Percentiles rank a stretch among this genome's conserved stretches.
Conservation (phyloP, 2,329 filamentous ascomycete species). For the Arthrinium phaeospermum region DNA sequence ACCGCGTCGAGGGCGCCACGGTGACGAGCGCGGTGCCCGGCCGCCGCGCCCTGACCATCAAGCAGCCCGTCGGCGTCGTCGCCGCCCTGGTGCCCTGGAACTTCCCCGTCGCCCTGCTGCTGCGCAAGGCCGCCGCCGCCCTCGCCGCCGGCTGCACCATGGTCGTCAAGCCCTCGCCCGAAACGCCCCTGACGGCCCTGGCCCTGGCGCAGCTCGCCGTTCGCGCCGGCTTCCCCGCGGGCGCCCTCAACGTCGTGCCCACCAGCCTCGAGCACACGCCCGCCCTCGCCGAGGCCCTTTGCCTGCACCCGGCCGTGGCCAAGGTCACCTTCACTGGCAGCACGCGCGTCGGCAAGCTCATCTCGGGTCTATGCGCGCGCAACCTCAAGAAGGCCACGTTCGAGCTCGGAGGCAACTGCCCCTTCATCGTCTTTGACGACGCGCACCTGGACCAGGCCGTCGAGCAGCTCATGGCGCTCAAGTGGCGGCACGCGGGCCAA, state of each 20-base stretch:
- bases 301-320: conserved; percentile 50
- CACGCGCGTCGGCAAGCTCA: conserved; percentile 71
- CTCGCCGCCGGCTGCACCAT: conserved; percentile 77
- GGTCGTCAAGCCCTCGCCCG: conserved; percentile 74
- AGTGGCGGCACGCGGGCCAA: conserved; percentile 63
- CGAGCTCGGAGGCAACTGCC: conserved; percentile 75
- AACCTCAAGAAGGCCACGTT: conserved; percentile 72
- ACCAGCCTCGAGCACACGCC: conserved; percentile 53
- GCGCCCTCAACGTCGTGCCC: conserved; percentile 64
- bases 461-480: conserved; percentile 43
- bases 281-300: conserved; percentile 51
- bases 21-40: conserved; percentile 65
- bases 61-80: conserved; percentile 74
- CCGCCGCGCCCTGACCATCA: conserved; percentile 72
- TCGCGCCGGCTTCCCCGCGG: conserved; percentile 76
- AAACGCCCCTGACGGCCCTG: conserved; percentile 76
- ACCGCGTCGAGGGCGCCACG: conserved; percentile 61
- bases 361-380: conserved; percentile 67
- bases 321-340: conserved; percentile 81
- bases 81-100: conserved; percentile 73
- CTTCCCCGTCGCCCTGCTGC: conserved; percentile 70
- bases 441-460: conserved; percentile 69
- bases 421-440: conserved; percentile 71
- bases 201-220: conserved; percentile 71
- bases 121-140: conserved; percentile 71